Evolutionary conservation across 257 asterid species (phyloP).

Genomic region (Forsythia viridissima): DNA sequence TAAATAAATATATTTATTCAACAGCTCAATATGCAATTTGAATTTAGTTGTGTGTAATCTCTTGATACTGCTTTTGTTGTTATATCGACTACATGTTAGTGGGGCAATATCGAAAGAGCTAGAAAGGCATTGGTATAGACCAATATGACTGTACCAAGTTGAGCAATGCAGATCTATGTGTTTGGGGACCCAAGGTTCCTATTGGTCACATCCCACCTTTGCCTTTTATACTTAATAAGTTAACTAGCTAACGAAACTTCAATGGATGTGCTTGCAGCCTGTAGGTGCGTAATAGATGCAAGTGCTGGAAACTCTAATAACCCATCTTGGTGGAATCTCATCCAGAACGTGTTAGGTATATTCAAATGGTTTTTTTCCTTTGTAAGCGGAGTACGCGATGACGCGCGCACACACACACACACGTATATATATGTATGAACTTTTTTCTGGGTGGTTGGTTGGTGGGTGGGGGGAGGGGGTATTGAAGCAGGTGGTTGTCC

Average conservation of each 20-base stretch:
- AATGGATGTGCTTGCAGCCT: slow-evolving; percentile 3
- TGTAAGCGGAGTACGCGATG: not conserved
- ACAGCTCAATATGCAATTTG: too few species aligned
- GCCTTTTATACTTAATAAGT: too few species aligned
- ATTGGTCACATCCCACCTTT: too few species aligned
- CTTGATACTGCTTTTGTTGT: too few species aligned
- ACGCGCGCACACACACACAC: too few species aligned
- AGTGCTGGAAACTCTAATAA: slow-evolving; percentile 21
- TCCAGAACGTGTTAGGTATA: not conserved
- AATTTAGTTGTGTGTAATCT: too few species aligned
- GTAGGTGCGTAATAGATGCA: slow-evolving; percentile 21
- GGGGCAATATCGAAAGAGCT: slow-evolving; percentile 15
- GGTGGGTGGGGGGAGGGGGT: not conserved
- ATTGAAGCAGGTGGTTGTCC: slow-evolving; percentile 13
- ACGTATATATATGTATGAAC: not conserved
- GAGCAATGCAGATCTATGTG: not conserved
- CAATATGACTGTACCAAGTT: slow-evolving; percentile 13
- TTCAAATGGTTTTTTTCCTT: not conserved
- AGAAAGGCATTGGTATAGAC: slow-evolving; percentile 5
- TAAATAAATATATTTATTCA: too few species aligned
- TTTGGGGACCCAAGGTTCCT: slow-evolving; percentile 1
- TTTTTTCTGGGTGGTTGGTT: not conserved
- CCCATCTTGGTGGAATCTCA: too few species aligned
- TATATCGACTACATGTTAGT: slow-evolving; percentile 9
- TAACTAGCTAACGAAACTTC: slow-evolving; percentile 6